Percentiles rank a stretch among this genome's conserved stretches.
Conservation (phyloP, 2,329 filamentous ascomycete genomes). For the Aspergillus luchuensis region DNA sequence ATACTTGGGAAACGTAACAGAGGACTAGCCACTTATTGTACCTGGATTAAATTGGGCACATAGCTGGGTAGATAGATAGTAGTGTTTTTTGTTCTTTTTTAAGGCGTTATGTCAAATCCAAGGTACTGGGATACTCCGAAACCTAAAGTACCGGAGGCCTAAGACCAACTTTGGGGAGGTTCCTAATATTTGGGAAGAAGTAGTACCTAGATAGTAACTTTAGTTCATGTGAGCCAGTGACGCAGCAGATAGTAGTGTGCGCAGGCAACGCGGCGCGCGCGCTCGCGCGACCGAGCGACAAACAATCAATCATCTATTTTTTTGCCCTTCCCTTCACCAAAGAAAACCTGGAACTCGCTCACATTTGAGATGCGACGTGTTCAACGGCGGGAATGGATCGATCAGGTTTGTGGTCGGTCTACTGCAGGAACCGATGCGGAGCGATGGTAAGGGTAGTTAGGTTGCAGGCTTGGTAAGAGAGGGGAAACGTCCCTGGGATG, state of each 20-base stretch:
- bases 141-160: background rate
- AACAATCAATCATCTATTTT: no score
- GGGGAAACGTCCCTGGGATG: constrained; percentile 16
- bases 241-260: background rate
- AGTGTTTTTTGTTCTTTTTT: no score
- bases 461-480: constrained; percentile 15
- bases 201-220: background rate
- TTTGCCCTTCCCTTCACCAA: background rate
- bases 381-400: constrained; percentile 22
- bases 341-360: background rate
- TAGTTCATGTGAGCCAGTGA: background rate
- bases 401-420: constrained; percentile 31
- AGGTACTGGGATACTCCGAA: background rate
- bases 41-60: no score
- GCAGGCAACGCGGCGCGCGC: background rate
- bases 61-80: no score
- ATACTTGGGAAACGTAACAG: background rate
- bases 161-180: background rate
- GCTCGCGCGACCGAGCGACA: background rate
- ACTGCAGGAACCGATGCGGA: constrained; percentile 42
- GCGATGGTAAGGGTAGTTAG: constrained; percentile 16
- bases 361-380: constrained; percentile 24
- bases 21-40: background rate
- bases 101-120: constrained; percentile 2
- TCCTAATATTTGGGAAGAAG: background rate